These are phyloP conservation scores for Diaporthe citri DNA, from an alignment of 2,329 filamentous ascomycete species.

Conservation along the genomic window DNA sequence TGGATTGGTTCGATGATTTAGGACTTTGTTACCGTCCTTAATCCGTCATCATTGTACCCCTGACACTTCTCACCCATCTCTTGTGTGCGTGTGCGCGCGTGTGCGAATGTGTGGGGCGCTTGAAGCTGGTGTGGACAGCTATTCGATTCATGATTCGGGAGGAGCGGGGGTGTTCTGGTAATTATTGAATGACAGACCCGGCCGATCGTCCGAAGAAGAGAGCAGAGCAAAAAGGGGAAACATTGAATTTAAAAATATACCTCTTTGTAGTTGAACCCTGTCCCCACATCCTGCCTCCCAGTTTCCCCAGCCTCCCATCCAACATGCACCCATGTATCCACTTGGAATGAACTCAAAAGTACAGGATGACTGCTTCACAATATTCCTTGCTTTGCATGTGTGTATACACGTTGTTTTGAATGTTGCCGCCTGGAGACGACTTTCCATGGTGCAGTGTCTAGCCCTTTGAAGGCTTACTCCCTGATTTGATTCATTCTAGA, in stretches of 20 bases:
- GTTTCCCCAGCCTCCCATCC: background rate
- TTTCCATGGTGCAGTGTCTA: too few species aligned
- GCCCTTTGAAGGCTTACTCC: too few species aligned
- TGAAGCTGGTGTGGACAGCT: conserved; percentile 34
- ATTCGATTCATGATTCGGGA: conserved; percentile 33
- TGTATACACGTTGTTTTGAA: background rate
- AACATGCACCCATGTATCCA: background rate
- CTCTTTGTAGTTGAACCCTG: conserved; percentile 38
- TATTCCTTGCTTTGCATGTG: background rate
- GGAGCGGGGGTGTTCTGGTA: conserved; percentile 33
- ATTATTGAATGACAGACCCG: conserved; percentile 31
- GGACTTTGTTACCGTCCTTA: conserved; percentile 31
- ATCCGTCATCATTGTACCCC: conserved; percentile 38
- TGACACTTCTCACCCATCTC: conserved; percentile 28
- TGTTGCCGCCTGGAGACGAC: too few species aligned
- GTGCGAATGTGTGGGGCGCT: conserved; percentile 31
- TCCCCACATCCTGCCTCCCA: background rate
- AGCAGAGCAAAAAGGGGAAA: conserved; percentile 34
- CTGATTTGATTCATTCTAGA: too few species aligned
- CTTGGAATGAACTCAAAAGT: background rate
- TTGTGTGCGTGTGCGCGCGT: conserved; percentile 21
- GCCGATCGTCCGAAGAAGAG: conserved; percentile 26
- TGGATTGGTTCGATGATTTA: conserved; percentile 33
- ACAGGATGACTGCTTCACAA: too few species aligned
- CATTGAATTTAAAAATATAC: conserved; percentile 41